A percentile compares a stretch with the other conserved stretches of the same genome.
phyloP scores from a whole-genome alignment of 164 flowering plant species.

The Magnolia officinalis region DNA sequence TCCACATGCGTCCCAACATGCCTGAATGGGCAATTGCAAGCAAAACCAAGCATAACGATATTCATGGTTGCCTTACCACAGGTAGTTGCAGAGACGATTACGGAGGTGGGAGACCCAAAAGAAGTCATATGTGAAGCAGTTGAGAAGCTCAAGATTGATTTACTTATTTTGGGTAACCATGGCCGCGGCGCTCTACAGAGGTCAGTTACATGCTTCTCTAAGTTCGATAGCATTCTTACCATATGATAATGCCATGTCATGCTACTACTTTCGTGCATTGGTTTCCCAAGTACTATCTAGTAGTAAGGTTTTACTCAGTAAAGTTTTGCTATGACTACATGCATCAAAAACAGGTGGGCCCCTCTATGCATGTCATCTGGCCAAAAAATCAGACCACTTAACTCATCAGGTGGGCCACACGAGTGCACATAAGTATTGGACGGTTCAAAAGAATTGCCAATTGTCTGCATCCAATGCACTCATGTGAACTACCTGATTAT shows the following conservation, averaged over 20 bases:
- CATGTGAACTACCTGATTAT: too few species aligned
- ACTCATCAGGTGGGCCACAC: too few species aligned
- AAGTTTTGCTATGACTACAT: too few species aligned
- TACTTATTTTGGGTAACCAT: conserved; percentile 60
- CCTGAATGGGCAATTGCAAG: background rate
- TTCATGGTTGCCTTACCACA: conserved; percentile 13
- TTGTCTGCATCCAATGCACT: too few species aligned
- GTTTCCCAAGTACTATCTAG: background rate
- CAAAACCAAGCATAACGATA: background rate
- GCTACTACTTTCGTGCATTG: background rate
- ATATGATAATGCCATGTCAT: background rate
- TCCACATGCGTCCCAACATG: background rate
- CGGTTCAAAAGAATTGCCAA: too few species aligned
- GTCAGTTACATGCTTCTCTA: conserved; percentile 27
- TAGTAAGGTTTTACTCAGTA: too few species aligned
- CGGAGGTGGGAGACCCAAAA: conserved; percentile 58
- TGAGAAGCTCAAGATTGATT: conserved; percentile 34
- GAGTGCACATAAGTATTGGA: too few species aligned
- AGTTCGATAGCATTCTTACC: background rate
- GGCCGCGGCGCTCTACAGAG: conserved; percentile 48
- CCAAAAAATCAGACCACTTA: too few species aligned
- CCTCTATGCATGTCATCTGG: too few species aligned
- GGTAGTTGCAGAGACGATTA: conserved; percentile 46
- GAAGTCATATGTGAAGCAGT: conserved; percentile 55
- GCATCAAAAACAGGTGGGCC: too few species aligned